A percentile compares a stretch with the other conserved stretches of the same genome.
Evolutionary conservation across 2,329 filamentous ascomycete species (phyloP).

Genomic region (Pleurostoma richardsiae): DNA sequence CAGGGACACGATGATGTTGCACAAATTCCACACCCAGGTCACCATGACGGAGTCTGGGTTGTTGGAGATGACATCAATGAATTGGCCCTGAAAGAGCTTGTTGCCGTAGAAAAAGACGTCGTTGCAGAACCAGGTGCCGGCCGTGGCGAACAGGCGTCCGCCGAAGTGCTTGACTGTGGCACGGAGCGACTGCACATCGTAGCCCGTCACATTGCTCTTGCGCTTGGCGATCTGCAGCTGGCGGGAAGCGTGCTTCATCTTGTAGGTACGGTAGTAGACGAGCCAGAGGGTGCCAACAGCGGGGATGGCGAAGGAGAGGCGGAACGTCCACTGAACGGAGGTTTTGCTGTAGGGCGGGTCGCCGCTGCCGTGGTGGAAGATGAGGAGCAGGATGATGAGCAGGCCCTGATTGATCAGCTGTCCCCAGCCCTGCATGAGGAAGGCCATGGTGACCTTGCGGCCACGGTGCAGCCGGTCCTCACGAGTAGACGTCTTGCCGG

Average conservation of each 20-base stretch:
- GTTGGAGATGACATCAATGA: conserved; percentile 76
- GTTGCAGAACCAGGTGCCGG: conserved; percentile 90
- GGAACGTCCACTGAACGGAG: conserved; percentile 86
- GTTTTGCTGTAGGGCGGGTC: conserved; percentile 71
- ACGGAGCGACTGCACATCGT: conserved; percentile 79
- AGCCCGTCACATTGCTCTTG: conserved; percentile 82
- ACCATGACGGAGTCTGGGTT: conserved; percentile 70
- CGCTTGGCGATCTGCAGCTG: conserved; percentile 80
- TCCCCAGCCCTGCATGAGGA: conserved; percentile 98
- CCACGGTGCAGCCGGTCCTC: conserved; percentile 94
- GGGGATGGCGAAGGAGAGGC: conserved; percentile 86
- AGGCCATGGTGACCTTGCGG: conserved; percentile 90
- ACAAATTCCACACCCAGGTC: conserved; percentile 86
- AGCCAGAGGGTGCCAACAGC: conserved; percentile 90
- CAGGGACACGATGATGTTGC: conserved; percentile 84
- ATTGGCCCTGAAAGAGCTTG: conserved; percentile 92
- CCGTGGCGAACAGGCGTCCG: conserved; percentile 78
- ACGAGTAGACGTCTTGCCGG: conserved; percentile 81
- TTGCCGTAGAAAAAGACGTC: conserved; percentile 99
- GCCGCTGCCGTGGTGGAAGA: conserved; percentile 78
- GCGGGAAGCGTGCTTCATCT: conserved; percentile 85
- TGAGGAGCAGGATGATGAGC: conserved; percentile 78
- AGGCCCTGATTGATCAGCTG: conserved; percentile 92
- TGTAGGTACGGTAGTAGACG: conserved; percentile 91
- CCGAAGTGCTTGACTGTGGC: conserved; percentile 80